Percentiles rank a stretch among this genome's conserved stretches.
These are phyloP conservation scores for Tulasnella calospora DNA, from an alignment of 768 basidiomycete species.

Conservation along the genomic window DNA sequence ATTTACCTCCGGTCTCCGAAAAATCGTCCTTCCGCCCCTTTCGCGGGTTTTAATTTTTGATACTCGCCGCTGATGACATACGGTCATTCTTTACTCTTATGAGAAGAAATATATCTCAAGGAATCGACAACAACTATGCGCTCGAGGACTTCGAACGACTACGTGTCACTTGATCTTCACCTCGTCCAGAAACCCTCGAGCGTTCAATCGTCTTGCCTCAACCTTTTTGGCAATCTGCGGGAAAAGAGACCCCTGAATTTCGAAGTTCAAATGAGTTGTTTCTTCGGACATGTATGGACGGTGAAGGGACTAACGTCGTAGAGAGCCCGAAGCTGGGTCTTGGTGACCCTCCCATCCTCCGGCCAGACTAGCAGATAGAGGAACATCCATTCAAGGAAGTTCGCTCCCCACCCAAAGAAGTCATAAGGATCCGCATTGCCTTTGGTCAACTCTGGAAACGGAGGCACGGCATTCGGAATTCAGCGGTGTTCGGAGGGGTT, in stretches of 20 bases:
- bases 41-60: not conserved
- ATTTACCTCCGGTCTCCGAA: not conserved
- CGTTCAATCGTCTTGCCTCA: not conserved
- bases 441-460: not conserved
- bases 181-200: not conserved
- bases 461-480: not conserved
- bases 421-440: slow-evolving; percentile 17
- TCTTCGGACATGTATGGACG: not conserved
- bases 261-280: not conserved
- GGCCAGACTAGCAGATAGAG: slow-evolving; percentile 3
- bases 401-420: slow-evolving; percentile 5
- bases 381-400: slow-evolving; percentile 5
- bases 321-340: not conserved
- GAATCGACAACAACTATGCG: not conserved
- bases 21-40: not conserved
- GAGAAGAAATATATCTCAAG: not conserved
- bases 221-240: not conserved
- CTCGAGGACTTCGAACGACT: no score
- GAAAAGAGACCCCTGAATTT: not conserved
- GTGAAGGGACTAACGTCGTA: slow-evolving; percentile 7
- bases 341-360: slow-evolving; percentile 17
- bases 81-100: not conserved
- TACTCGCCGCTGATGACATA: no score
- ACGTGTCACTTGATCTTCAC: not conserved
- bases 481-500: not conserved